Evolutionary conservation across 164 flowering plant genomes (phyloP).

Genomic region (Stephania japonica): DNA sequence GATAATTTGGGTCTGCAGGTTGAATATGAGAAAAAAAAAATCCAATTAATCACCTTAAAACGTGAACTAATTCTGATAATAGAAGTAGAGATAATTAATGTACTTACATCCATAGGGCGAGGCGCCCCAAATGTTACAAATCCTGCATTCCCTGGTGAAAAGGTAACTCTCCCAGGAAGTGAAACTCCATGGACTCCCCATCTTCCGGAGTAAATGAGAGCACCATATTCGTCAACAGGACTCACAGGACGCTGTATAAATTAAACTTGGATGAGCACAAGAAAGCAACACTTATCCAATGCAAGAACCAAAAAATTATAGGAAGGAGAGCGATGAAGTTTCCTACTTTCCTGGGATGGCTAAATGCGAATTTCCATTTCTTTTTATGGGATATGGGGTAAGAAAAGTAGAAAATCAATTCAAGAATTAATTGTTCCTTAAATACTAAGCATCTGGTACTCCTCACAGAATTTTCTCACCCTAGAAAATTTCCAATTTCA

Average conservation of each 20-base stretch:
- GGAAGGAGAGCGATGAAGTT: neutral
- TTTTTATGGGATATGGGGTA: neutral
- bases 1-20: constrained; percentile 69
- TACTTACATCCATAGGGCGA: constrained; percentile 77
- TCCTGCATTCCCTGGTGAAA: constrained; percentile 89
- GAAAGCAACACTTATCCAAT: neutral
- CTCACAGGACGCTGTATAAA: constrained; percentile 54
- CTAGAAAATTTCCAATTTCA: neutral
- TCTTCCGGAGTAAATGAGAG: constrained; percentile 76
- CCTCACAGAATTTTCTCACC: neutral
- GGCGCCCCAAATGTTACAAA: constrained; percentile 94
- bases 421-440: neutral
- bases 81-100: neutral
- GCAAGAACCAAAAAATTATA: neutral
- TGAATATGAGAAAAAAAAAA: neutral
- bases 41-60: neutral
- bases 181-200: constrained; percentile 91
- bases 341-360: neutral
- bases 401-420: neutral
- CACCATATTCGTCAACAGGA: constrained; percentile 87
- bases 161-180: constrained; percentile 90
- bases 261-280: constrained; percentile 3
- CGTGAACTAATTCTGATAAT: neutral
- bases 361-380: neutral
- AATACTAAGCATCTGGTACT: neutral